Base-by-base conservation (phyloP, 2,329 filamentous ascomycete species). In the Aspergillus cejpii region DNA sequence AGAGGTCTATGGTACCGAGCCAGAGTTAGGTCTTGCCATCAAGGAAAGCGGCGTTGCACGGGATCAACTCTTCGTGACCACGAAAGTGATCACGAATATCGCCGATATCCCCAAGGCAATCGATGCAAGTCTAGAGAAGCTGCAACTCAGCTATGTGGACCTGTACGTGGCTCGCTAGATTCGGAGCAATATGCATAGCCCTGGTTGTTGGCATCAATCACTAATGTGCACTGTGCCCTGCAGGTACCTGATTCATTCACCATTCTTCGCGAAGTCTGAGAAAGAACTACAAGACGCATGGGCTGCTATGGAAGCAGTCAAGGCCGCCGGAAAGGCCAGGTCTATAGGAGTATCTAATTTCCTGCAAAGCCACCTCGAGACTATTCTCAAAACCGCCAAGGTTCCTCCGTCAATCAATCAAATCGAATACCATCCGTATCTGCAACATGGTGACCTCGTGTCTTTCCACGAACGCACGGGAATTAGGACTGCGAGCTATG, bases 311-410 rank as follows among this genome's bases (percentile, higher is more conserved):
- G 80, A 84, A 56, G 63, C 71, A 29, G 63, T 83, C 29, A 72
- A 79, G 51, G 64, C 68, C n/a, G 61, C 72, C 11, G 80, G 80
- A 12, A 75, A 81, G 47, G 73, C 76, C 4, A 76, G 74, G 43
- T 76, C 75, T 5, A 83, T 83, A 49, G 80, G 80, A 17, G 79
- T 83, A 17, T 81, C 77, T 44, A 83, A 80, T 62, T 84, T 75
- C 61, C 63, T 76, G 5, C 70, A 74, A 19, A 59, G 65, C 17
- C 75, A 83, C 47, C 66, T 83, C 14, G 71, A 79, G 37, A 70
- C 72, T 8, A 73, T 77, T 15, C 64, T 74, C 27, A 58, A 68
- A 46, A 70, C 67, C 0, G 71, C 71, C 12, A 67, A 59, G 29
- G 60, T 69, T 6, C 57, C 59, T 3, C 73, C 73, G 3, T 62